Base-by-base conservation (phyloP, 2,329 filamentous ascomycete genomes). In the Penicillium decumbens region DNA sequence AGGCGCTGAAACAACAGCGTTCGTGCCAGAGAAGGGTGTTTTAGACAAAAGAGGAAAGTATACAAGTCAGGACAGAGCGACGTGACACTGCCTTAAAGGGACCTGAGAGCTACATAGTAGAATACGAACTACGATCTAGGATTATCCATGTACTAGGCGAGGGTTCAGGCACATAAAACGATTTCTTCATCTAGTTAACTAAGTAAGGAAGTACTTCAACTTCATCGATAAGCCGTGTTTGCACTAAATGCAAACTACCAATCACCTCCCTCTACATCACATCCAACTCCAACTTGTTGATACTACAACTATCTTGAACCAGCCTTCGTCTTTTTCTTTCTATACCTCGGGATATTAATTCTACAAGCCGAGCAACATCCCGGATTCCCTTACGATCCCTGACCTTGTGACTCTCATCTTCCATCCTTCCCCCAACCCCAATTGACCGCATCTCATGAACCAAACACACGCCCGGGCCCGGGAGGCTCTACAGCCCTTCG, bases 401-500 rank as follows among this genome's bases (percentile, higher is more conserved):
- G 3, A 15, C 28, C 32, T 28, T 20, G 27, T 23, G 45, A 24
- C 5, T 33, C 37, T 12, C 27, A 29, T 18, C 40, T 25, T 25
- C 24, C 23, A 41, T 45, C 39, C 25, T 20, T 32, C 13, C 38
- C 23, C 12, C n/a, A n/a, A n/a, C n/a, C n/a, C n/a, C n/a, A n/a
- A n/a, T 47, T 48, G 35, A 47, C 30, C 30, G 23, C 35, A 45
- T 39, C 24, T 13, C 46, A 77, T 77, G 75, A 73, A 77, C 49
- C 73, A 75, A 53, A 65, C 68, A 56, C 74, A 77, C 56, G 64
- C 75, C 43, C 78, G 77, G 59, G 75, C 74, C 30, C 73, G 85
- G 57, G 82, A 83, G 58, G 82, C 75, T 47, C 75, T 79, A 9
- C 77, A 95, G 78, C 90, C 91, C n/a, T 97, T 92, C 75, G 77